Percentiles rank a stretch among this genome's conserved stretches.
phyloP scores from a whole-genome alignment of 192 early-diverging fungal genomes.

The Entomortierella lignicola region DNA sequence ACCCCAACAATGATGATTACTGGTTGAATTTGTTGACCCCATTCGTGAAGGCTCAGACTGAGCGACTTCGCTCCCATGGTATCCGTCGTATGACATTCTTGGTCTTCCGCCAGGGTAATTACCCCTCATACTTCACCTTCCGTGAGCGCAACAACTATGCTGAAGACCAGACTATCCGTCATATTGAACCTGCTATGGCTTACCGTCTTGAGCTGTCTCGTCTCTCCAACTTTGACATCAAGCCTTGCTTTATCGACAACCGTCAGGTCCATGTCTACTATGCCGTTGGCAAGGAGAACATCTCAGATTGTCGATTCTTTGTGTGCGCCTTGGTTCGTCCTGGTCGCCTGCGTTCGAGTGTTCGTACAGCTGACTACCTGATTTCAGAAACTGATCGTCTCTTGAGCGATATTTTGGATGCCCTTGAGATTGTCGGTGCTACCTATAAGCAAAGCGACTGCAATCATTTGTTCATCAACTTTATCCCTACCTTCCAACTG shows the following conservation, averaged over 20 bases:
- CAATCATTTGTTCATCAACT: slow-evolving; percentile 99
- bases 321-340: slow-evolving; percentile 96
- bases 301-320: slow-evolving; percentile 96
- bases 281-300: slow-evolving; percentile 93
- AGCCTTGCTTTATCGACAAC: slow-evolving; percentile 94
- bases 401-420: slow-evolving; percentile 93
- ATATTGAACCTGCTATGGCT: slow-evolving; percentile 98
- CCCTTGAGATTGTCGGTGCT: slow-evolving; percentile 92
- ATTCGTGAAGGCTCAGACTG: slow-evolving; percentile 70
- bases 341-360: slow-evolving; percentile 80
- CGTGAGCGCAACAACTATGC: slow-evolving; percentile 84
- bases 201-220: slow-evolving; percentile 96
- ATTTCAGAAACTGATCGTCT: slow-evolving; percentile 95
- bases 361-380: slow-evolving; percentile 93
- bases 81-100: slow-evolving; percentile 94
- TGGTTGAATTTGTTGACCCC: slow-evolving; percentile 67
- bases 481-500: slow-evolving; percentile 94
- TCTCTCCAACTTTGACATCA: slow-evolving; percentile 94
- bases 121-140: slow-evolving; percentile 96
- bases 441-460: slow-evolving; percentile 96
- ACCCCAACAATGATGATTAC: slow-evolving; percentile 77
- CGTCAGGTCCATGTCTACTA: slow-evolving; percentile 97
- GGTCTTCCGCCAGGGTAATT: slow-evolving; percentile 83
- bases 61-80: slow-evolving; percentile 75
- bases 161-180: slow-evolving; percentile 96